Evolutionary conservation across 208 protist genomes (phyloP), one percentile per base, ranked within the genome.

Genomic region (Trypanosoma congolense): DNA sequence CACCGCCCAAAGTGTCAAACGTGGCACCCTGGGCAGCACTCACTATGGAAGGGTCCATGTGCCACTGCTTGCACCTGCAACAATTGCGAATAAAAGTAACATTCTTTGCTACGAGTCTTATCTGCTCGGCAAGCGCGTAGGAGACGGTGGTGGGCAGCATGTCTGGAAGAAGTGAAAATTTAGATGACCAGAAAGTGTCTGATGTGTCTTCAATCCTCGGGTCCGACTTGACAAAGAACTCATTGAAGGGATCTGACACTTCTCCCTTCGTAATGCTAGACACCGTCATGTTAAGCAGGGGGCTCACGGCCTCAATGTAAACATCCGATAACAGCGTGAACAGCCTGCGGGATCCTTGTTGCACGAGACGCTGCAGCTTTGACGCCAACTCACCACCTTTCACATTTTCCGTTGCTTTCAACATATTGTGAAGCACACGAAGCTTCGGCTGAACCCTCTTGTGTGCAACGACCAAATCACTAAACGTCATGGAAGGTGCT

Each of bases 71-170:
- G 18, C 74, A 73, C 40, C 78, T 67, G 38, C 74, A 86, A 51
- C 71, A 81, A 49, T 73, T 66, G 30, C 64, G 60, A 55, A 86
- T 86, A 50, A 86, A 82, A 54, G 56, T 63, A 5, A 82, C 61
- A 61, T 86, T 86, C 56, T 82, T 86, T 9, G 68, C 78, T 10
- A 73, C 71, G 4, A 82, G 56, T 42, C 78, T 50, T 28, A 86
- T 73, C 40, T 75, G 65, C 42, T 86, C 71, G 10, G 78, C 78
- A 3, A 82, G 59, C 25, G 22, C 42, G 9, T 44, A 45, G 12
- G 62, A 31, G 19, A 86, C 61, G 3, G 78, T 86, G 21, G 67
- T 76, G 33, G 78, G 78, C n/a, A 86, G 61, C 78, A 86, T 86
- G 18, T 66, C 52, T 25, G 68, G 63, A 9, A 66, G 56, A 40